phyloP scores from a whole-genome alignment of 805 yeast species.

The Metschnikowia similis region DNA sequence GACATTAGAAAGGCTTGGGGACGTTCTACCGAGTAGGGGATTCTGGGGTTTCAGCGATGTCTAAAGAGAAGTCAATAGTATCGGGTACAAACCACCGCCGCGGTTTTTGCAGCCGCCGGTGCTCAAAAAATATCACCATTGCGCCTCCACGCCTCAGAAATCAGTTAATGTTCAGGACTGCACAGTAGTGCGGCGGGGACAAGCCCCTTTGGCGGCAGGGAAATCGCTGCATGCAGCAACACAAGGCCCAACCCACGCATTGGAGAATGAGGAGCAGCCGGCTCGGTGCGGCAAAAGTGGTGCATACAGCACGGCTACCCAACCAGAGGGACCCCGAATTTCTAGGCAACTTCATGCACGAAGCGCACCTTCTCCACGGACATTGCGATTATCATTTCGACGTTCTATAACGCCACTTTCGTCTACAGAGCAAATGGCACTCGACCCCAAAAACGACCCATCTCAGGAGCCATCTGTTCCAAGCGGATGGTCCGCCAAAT shows the following conservation, averaged over 20 bases:
- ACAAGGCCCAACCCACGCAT: neutral
- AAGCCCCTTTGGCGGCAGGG: neutral
- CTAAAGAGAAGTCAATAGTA: neutral
- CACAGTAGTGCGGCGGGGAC: neutral
- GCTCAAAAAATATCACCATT: neutral
- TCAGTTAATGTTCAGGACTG: neutral
- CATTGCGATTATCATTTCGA: neutral
- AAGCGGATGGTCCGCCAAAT: constrained; percentile 69
- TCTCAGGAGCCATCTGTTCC: constrained; percentile 53
- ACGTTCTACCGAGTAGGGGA: neutral
- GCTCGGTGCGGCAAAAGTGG: neutral
- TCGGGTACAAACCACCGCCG: neutral
- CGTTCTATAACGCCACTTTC: neutral
- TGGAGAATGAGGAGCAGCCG: neutral
- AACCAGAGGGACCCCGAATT: neutral
- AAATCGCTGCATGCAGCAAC: neutral
- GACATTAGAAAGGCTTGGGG: neutral
- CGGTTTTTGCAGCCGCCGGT: constrained; percentile 1
- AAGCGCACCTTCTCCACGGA: neutral
- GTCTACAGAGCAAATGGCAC: constrained; percentile 3
- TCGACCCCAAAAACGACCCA: constrained; percentile 14
- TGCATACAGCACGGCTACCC: neutral
- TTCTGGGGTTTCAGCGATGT: neutral
- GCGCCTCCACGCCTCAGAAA: neutral
- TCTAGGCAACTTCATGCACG: neutral